Conservation (phyloP, 1,284 basidiomycete genomes). For the Phlebopus sp. region DNA sequence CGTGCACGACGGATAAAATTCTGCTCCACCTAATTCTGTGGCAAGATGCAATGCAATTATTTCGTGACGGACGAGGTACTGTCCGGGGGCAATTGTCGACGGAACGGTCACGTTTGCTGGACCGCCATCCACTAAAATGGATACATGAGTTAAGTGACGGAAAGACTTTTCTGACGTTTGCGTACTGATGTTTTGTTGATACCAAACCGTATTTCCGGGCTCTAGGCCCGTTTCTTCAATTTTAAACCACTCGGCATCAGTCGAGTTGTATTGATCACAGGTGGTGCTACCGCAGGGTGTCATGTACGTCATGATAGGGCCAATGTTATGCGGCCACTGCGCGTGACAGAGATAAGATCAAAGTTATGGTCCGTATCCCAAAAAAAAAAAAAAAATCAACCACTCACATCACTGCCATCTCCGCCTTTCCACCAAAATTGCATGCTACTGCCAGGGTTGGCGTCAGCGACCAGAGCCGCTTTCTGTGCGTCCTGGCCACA, state of each 20-base stretch:
- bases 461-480: conserved; percentile 52
- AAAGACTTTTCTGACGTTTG: background rate
- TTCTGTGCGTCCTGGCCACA: conserved; percentile 59
- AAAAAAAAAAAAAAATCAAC: conserved; percentile 1
- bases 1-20: conserved; percentile 56
- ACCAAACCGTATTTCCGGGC: conserved; percentile 32
- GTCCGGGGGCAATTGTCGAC: conserved; percentile 39
- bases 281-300: conserved; percentile 54
- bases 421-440: conserved; percentile 60
- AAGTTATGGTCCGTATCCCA: conserved; percentile 5
- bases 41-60: conserved; percentile 51
- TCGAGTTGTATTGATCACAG: conserved; percentile 59
- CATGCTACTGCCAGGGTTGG: conserved; percentile 61
- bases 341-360: conserved; percentile 2
- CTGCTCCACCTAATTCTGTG: conserved; percentile 40
- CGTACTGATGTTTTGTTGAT: conserved; percentile 34
- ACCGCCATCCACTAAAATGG: conserved; percentile 21
- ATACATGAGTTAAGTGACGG: conserved; percentile 2
- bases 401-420: conserved; percentile 45
- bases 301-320: conserved; percentile 73
- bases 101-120: conserved; percentile 43
- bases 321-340: conserved; percentile 71
- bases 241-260: conserved; percentile 70
- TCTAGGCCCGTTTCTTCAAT: conserved; percentile 45
- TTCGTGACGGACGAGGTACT: conserved; percentile 54